Percentiles rank a stretch among this genome's conserved stretches.
These are phyloP conservation scores for Cladosporium sp. DNA, from an alignment of 2,329 filamentous ascomycete genomes.

Conservation along the genomic window DNA sequence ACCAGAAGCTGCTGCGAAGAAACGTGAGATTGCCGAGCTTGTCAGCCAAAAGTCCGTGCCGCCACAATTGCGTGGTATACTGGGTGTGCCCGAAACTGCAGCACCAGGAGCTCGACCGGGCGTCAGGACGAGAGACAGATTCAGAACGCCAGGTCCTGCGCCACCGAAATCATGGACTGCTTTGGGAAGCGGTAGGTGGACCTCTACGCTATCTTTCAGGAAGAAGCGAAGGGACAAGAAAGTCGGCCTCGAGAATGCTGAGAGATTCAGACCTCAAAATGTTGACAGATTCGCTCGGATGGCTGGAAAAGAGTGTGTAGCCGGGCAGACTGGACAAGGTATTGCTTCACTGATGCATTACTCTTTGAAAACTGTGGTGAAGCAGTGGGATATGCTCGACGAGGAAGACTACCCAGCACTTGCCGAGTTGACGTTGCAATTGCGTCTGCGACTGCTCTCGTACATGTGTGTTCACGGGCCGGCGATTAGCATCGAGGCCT, in stretches of 20 bases:
- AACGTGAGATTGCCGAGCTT: conserved; percentile 40
- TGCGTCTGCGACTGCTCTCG: conserved; percentile 52
- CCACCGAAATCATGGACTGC: conserved; percentile 37
- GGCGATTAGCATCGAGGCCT: conserved; percentile 38
- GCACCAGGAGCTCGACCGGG: conserved; percentile 43
- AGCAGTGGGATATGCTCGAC: conserved; percentile 53
- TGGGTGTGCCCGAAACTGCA: conserved; percentile 44
- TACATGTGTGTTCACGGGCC: conserved; percentile 52
- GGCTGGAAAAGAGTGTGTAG: conserved; percentile 14
- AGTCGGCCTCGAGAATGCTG: conserved; percentile 12
- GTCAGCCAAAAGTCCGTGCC: conserved; percentile 42
- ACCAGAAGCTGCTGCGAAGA: conserved; percentile 32
- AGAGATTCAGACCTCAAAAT: conserved; percentile 23
- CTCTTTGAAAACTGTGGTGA: conserved; percentile 51
- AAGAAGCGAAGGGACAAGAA: conserved; percentile 16
- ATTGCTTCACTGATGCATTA: conserved; percentile 43
- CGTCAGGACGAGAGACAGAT: conserved; percentile 28
- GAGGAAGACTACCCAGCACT: conserved; percentile 56
- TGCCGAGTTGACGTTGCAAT: conserved; percentile 45
- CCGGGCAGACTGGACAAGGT: background rate
- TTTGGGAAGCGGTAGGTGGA: conserved; percentile 12
- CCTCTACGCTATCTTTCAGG: conserved; percentile 8
- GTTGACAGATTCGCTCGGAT: conserved; percentile 25
- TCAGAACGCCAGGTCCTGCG: conserved; percentile 41
- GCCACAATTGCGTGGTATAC: conserved; percentile 40